Evolutionary conservation across 352 stramenopile species (phyloP).

Genomic region (Phytophthora boehmeriae): DNA sequence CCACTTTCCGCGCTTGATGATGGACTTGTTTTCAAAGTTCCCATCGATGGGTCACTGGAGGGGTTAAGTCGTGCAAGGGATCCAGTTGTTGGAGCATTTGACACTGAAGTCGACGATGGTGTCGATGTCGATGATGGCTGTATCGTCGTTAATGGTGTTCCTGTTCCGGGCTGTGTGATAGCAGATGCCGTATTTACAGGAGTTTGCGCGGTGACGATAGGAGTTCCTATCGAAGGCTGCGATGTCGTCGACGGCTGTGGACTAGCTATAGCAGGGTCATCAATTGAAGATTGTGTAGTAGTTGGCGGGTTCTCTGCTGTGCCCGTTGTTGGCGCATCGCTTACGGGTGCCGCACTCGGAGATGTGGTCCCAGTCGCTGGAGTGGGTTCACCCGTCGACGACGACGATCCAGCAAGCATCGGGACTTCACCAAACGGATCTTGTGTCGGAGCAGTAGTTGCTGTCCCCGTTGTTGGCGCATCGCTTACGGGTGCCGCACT

Average conservation of each 20-base stretch:
- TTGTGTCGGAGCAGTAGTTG: constrained; percentile 1
- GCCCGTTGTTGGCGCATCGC: neutral
- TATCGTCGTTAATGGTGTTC: neutral
- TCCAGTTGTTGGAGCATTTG: constrained; percentile 4
- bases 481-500: no score
- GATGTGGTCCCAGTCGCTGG: no score
- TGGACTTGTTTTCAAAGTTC: neutral
- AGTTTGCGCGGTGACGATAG: constrained; percentile 3
- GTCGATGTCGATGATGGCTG: constrained; percentile 8
- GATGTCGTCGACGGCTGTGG: neutral
- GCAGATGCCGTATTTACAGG: constrained; percentile 9
- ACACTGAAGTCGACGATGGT: neutral
- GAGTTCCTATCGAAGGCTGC: neutral
- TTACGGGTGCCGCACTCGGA: no score
- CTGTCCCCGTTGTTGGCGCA: constrained; percentile 4
- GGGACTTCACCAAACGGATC: no score
- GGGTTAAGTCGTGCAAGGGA: neutral
- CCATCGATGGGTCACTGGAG: constrained; percentile 5
- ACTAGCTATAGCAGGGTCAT: neutral
- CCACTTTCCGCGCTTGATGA: neutral
- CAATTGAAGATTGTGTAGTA: neutral
- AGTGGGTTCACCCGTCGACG: no score
- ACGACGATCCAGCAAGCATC: no score
- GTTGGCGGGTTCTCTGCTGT: neutral
- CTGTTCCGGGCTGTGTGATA: neutral